Percentiles rank a stretch among this genome's conserved stretches.
Conservation (phyloP, 345 rosid genomes). For the Nephelium lappaceum region DNA sequence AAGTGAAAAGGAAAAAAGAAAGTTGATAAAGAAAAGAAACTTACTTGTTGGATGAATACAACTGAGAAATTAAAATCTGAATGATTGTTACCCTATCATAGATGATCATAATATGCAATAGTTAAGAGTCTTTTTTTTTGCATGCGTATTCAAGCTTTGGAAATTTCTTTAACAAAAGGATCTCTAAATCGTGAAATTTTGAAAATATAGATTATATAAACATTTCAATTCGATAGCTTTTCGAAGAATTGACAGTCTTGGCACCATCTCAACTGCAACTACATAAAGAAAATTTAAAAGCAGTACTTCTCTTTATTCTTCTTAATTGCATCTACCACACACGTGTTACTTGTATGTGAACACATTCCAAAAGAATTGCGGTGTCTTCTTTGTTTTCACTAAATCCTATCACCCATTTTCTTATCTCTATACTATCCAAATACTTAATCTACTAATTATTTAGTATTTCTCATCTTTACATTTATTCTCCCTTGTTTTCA, state of each 20-base stretch:
- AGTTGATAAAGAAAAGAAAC: no score
- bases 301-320: constrained; percentile 4
- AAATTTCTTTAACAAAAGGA: neutral
- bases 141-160: neutral
- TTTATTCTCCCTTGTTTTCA: no score
- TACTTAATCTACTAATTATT: neutral
- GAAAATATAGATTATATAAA: neutral
- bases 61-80: no score
- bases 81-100: no score
- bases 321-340: constrained; percentile 22
- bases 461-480: constrained; percentile 13
- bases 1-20: no score
- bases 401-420: constrained; percentile 21
- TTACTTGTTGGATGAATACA: no score
- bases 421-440: constrained; percentile 8
- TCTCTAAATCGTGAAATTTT: neutral
- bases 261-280: constrained; percentile 24
- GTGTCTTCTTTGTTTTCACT: constrained; percentile 14
- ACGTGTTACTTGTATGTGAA: neutral
- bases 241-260: constrained; percentile 37
- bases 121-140: no score
- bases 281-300: constrained; percentile 6
- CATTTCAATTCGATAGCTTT: constrained; percentile 26
- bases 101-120: no score
- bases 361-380: neutral